Base-by-base conservation (phyloP, 768 basidiomycete species). In the Pholiota molesta region DNA sequence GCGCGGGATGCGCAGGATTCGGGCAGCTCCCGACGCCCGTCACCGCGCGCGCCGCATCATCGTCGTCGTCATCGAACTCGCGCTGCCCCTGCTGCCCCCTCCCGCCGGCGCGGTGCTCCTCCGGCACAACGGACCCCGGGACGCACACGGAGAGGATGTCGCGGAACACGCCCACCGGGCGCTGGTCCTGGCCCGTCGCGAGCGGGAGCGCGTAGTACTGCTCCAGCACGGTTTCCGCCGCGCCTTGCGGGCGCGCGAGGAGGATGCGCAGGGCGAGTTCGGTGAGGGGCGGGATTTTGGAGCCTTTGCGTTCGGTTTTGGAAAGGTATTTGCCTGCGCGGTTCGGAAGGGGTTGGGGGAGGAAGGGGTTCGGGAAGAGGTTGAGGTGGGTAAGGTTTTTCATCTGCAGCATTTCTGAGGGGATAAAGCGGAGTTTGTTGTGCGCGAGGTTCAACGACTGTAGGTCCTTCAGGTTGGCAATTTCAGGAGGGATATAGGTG, bases 371-470 rank as follows among this genome's bases (percentile, higher is more conserved):
- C 0, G 85, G 86, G 40, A 83, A 71, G 2, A 91, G 68, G 19
- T 69, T 64, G 5, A 91, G 74, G 9, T 69, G 76, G 19, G 69
- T 68, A 1, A 91, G 75, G 26, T 65, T 71, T n/a, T 70, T 77
- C 83, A 90, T 85, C 31, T 74, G 69, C n/a, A 81, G 71, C 69
- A 92, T 81, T 68, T 92, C 89, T 7, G 86, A 81, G 14, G 91
- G 91, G 0, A 92, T 72, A 70, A 82, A 89, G 58, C 70, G 66
- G 2, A 92, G 73, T 33, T 74, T 71, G 70, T 92, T 92, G 57
- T 80, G 78, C 0, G 87, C 78, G 3, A 92, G 66, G 62, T 90
- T 88, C 7, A 92, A 78, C 47, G 86, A 82, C 53, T 77, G 77
- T 2, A 92, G 79, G 53, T 82, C 81, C 9, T 68, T 75, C 17